These are phyloP conservation scores for Solanum gandarillasii DNA, from an alignment of 257 asterid species.

Conservation along the genomic window DNA sequence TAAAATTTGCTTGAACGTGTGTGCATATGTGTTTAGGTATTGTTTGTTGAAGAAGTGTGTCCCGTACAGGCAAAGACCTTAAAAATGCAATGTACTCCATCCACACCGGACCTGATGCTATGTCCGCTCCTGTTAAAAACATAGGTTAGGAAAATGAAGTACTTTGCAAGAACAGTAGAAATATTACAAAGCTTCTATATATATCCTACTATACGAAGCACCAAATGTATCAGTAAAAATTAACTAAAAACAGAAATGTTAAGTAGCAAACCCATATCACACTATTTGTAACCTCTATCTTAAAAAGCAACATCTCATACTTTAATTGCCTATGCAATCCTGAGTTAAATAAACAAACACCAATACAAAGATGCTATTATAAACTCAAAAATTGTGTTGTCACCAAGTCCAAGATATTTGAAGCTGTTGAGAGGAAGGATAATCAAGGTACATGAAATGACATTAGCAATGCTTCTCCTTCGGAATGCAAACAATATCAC, in stretches of 20 bases:
- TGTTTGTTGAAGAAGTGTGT: conserved; percentile 2
- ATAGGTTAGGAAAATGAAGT: neutral
- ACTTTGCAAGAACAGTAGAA: neutral
- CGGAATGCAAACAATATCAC: neutral
- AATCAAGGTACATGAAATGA: neutral
- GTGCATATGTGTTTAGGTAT: neutral
- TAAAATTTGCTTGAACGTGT: neutral
- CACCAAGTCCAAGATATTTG: neutral
- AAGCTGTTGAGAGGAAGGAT: neutral
- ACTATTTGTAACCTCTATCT: neutral
- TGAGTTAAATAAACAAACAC: neutral
- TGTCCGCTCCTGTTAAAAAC: conserved; percentile 70
- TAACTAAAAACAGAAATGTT: neutral
- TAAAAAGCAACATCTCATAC: neutral
- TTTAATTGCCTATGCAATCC: neutral
- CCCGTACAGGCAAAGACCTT: conserved; percentile 75
- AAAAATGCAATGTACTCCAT: conserved; percentile 82
- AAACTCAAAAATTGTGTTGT: neutral
- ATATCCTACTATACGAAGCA: neutral
- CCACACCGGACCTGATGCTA: conserved; percentile 94
- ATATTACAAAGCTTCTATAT: neutral
- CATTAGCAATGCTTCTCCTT: neutral
- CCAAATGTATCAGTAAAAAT: neutral
- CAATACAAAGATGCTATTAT: neutral
- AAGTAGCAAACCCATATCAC: neutral